Base-by-base conservation (phyloP, 139 green algal species). In the Chlorella vulgaris region DNA sequence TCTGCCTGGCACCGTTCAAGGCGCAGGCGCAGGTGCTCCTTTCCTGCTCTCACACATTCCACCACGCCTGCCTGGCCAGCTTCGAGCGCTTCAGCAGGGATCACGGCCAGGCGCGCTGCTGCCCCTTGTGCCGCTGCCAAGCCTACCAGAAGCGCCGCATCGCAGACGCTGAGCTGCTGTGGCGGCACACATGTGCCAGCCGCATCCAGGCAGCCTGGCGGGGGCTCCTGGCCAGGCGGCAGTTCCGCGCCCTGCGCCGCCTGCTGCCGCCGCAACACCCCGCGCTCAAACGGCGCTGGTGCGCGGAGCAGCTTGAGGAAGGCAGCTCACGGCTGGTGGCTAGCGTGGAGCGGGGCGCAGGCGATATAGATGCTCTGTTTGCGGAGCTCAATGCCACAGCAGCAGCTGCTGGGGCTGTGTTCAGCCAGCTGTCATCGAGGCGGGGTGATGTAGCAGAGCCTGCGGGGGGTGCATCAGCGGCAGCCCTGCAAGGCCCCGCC, bases 111-210 rank as follows among this genome's bases (percentile, higher is more conserved):
- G n/a, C 21, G 2, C 84, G 36, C 22, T 86, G 77, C 62, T 95
- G 92, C 85, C 91, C 92, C 8, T 78, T 95, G 58, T 95, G 92
- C 76, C 84, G 92, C 24, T 74, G 84, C 13, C 47, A 86, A 29
- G 76, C 88, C 42, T 94, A 94, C 84, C 87, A 95, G 81, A 92
- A 92, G 84, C 63, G 61, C 8, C 58, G 80, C 0, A 92, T 95
- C 31, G 63, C 65, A 5, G 88, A 95, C 74, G 91, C 87, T 0
- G 66, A 74, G 28, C 66, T 78, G 51, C 69, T 81, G 7, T 90
- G 89, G 69, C 60, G 51, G 2, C 36, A 87, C 38, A 63, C 47
- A 28, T 93, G 87, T 38, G 90, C 87, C 13, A 87, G n/a, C 0
- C 61, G 39, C 28, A 89, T 92, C 19, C 90, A 94, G 82, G 88